These are phyloP conservation scores for Malbranchea cinnamomea DNA, from an alignment of 2,329 filamentous ascomycete genomes.

Conservation along the genomic window DNA sequence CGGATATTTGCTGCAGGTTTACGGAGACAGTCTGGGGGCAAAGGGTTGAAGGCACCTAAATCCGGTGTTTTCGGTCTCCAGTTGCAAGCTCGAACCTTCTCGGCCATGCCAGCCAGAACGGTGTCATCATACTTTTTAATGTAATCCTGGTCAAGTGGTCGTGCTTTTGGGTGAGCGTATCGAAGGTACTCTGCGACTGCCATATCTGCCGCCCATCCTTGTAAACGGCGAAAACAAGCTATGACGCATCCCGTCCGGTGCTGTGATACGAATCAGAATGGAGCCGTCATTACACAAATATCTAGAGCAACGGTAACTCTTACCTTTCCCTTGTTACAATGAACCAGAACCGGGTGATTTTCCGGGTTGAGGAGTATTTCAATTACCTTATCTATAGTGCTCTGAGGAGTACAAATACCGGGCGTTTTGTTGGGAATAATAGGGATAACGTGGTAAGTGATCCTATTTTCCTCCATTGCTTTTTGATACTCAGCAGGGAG, in stretches of 20 bases:
- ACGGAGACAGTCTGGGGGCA: too few species aligned
- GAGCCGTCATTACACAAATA: neutral
- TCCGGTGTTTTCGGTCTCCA: too few species aligned
- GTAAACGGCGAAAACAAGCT: conserved; percentile 59
- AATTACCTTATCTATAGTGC: conserved; percentile 57
- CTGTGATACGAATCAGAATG: conserved; percentile 21
- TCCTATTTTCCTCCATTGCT: conserved; percentile 53
- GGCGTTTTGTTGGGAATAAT: conserved; percentile 80
- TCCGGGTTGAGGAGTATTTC: conserved; percentile 52
- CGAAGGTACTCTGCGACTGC: conserved; percentile 59
- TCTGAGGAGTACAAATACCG: conserved; percentile 45
- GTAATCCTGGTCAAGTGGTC: conserved; percentile 21
- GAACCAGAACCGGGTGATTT: conserved; percentile 70
- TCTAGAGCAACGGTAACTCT: conserved; percentile 8
- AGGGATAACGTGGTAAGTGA: conserved; percentile 58
- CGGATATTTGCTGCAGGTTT: too few species aligned
- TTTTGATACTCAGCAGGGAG: conserved; percentile 31
- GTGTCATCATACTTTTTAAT: conserved; percentile 16
- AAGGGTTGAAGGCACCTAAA: too few species aligned
- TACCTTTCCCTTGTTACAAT: conserved; percentile 85
- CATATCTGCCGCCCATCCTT: conserved; percentile 47
- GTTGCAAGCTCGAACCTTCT: conserved; percentile 10
- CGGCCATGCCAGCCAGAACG: conserved; percentile 11
- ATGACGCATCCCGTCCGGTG: conserved; percentile 87
- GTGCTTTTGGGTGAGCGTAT: conserved; percentile 40